Percentiles rank a stretch among this genome's conserved stretches.
Conservation (phyloP, 108 stramenopile species). For the Discostella stelligeroides region DNA sequence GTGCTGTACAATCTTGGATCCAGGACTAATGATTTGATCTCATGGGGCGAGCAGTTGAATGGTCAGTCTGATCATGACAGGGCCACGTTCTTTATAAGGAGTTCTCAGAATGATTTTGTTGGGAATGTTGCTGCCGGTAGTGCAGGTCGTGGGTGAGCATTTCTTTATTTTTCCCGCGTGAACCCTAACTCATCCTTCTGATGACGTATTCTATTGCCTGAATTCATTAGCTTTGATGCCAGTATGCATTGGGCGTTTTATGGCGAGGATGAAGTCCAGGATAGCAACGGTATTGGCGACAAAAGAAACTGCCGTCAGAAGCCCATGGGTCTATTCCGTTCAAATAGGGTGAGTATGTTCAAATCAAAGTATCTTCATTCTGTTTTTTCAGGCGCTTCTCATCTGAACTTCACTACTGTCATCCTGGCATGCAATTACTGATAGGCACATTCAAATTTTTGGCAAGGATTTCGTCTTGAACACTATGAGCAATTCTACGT, state of each 20-base stretch:
- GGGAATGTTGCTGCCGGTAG: constrained; percentile 53
- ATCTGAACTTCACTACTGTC: not conserved
- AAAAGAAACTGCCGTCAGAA: constrained; percentile 3
- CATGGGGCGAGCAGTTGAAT: constrained; percentile 26
- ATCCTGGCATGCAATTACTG: not conserved
- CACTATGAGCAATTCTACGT: constrained; percentile 39
- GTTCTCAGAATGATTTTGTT: constrained; percentile 33
- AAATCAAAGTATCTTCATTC: not conserved
- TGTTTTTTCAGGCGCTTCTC: not conserved
- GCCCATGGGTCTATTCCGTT: constrained; percentile 36
- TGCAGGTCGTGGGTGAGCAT: constrained; percentile 30
- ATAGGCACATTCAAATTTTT: constrained; percentile 31
- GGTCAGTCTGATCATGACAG: constrained; percentile 32
- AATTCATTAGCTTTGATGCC: not conserved
- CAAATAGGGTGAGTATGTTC: constrained; percentile 20
- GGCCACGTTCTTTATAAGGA: constrained; percentile 31
- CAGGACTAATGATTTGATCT: constrained; percentile 30
- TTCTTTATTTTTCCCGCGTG: not conserved
- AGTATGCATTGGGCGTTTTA: constrained; percentile 5
- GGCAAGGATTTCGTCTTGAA: constrained; percentile 32
- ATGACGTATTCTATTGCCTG: not conserved
- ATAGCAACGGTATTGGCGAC: not conserved
- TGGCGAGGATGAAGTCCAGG: constrained; percentile 4
- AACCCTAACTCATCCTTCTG: not conserved
- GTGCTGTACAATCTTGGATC: constrained; percentile 33